Evolutionary conservation across 208 protist genomes (phyloP).

Genomic region (Acanthamoeba castellanii): DNA sequence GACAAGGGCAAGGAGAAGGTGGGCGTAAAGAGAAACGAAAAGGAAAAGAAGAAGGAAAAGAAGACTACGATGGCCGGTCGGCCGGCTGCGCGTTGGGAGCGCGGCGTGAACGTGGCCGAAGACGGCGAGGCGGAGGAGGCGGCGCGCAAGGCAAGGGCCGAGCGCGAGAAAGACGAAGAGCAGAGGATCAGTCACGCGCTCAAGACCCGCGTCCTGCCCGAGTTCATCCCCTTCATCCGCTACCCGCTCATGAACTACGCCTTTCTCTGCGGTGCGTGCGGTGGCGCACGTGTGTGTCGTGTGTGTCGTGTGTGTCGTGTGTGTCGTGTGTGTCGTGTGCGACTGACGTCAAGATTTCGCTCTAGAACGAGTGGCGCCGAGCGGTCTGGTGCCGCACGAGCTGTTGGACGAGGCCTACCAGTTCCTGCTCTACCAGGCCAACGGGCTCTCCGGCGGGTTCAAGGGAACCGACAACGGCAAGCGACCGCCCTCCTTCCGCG

Average conservation of each 20-base stretch:
- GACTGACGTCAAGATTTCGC: too few relatives aligned
- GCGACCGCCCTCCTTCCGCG: background rate
- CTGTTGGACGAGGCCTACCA: slow-evolving; percentile 9
- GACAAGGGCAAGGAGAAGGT: background rate
- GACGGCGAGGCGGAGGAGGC: too few relatives aligned
- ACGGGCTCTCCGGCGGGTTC: background rate
- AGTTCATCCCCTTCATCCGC: slow-evolving; percentile 19
- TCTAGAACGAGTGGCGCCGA: background rate
- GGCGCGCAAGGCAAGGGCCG: background rate
- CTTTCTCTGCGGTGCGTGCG: background rate
- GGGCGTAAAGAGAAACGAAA: background rate
- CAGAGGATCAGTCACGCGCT: background rate
- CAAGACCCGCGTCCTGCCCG: background rate
- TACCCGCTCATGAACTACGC: slow-evolving; percentile 21
- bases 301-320: too few relatives aligned
- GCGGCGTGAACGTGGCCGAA: too few relatives aligned
- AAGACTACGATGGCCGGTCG: background rate
- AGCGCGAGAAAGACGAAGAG: background rate
- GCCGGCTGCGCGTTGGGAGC: too few relatives aligned
- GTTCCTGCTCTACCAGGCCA: slow-evolving; percentile 5
- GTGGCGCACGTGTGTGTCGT: too few relatives aligned
- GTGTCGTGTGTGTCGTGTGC: too few relatives aligned
- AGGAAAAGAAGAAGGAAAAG: background rate
- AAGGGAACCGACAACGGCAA: background rate
- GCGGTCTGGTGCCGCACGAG: background rate